Conservation (phyloP, 2,329 filamentous ascomycete species). For the Nigrograna mackinnonii region DNA sequence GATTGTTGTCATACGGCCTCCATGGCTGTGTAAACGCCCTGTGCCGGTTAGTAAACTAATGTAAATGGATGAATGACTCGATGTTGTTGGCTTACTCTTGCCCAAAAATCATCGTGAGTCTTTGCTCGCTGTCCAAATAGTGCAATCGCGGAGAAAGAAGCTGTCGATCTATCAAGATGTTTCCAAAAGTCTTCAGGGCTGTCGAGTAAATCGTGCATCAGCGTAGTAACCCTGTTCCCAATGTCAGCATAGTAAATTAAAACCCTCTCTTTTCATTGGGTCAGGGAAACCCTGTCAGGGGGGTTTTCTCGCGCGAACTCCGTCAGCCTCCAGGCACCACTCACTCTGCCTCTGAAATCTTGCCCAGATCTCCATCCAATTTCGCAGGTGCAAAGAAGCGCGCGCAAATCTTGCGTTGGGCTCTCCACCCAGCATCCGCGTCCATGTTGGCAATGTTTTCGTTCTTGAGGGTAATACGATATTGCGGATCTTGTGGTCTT, state of each 20-base stretch:
- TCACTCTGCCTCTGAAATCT: slow-evolving; percentile 28
- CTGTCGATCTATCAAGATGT: slow-evolving; percentile 19
- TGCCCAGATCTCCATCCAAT: slow-evolving; percentile 19
- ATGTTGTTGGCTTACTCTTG: slow-evolving; percentile 16
- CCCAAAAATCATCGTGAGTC: slow-evolving; percentile 23
- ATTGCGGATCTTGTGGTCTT: slow-evolving; percentile 16
- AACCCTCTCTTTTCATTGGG: slow-evolving; percentile 2
- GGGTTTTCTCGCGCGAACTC: slow-evolving; percentile 5
- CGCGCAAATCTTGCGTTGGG: slow-evolving; percentile 22
- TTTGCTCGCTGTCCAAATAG: slow-evolving; percentile 24
- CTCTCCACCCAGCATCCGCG: slow-evolving; percentile 18
- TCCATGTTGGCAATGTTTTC: slow-evolving; percentile 26
- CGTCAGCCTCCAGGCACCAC: slow-evolving; percentile 4
- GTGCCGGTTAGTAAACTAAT: slow-evolving; percentile 2
- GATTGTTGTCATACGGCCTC: slow-evolving; percentile 16
- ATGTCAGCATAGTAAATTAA: slow-evolving; percentile 8
- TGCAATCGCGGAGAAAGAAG: slow-evolving; percentile 21
- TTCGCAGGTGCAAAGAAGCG: slow-evolving; percentile 21
- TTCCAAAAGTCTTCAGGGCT: slow-evolving; percentile 47
- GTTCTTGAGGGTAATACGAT: slow-evolving; percentile 9
- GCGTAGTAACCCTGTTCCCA: slow-evolving; percentile 15
- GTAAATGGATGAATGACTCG: slow-evolving; percentile 1
- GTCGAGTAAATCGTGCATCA: slow-evolving; percentile 51
- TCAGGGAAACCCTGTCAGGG: slow-evolving; percentile 6
- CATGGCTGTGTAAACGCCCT: slow-evolving; percentile 22